These are phyloP conservation scores for Thoreauomyces humboldtii DNA, from an alignment of 192 early-diverging fungal genomes.

Conservation along the genomic window DNA sequence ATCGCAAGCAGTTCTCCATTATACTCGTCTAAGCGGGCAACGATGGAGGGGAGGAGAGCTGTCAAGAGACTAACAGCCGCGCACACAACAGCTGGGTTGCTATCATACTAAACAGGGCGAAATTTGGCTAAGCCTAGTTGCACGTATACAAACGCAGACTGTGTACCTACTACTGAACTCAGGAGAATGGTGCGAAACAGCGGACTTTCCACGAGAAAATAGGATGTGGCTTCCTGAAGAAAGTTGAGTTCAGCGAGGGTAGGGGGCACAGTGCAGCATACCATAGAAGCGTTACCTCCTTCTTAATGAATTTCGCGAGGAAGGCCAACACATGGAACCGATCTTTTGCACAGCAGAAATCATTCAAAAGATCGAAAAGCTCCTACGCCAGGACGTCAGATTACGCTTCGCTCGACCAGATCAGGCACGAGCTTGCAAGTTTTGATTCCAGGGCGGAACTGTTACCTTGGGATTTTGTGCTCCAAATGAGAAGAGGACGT, in stretches of 20 bases:
- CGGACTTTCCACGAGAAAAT: slow-evolving; percentile 11
- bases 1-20: slow-evolving; percentile 10
- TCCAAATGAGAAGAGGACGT: slow-evolving; percentile 9
- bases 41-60: slow-evolving; percentile 9
- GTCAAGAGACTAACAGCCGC: slow-evolving; percentile 8
- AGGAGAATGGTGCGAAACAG: slow-evolving; percentile 23
- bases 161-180: background rate
- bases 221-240: slow-evolving; percentile 17
- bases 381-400: no score
- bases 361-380: slow-evolving; percentile 16
- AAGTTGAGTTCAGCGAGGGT: background rate
- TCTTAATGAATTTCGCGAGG: slow-evolving; percentile 8
- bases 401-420: no score
- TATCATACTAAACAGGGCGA: slow-evolving; percentile 1
- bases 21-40: background rate
- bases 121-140: background rate
- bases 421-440: background rate
- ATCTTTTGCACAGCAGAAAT: background rate
- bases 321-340: slow-evolving; percentile 15
- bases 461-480: slow-evolving; percentile 16
- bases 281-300: slow-evolving; percentile 2
- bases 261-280: background rate
- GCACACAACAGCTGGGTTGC: slow-evolving; percentile 13
- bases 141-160: background rate
- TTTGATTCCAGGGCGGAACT: no score